Evolutionary conservation across 495 filamentous ascomycete genomes (phyloP), one percentile per base, ranked within the genome.

Genomic region (Oidiodendron maius): DNA sequence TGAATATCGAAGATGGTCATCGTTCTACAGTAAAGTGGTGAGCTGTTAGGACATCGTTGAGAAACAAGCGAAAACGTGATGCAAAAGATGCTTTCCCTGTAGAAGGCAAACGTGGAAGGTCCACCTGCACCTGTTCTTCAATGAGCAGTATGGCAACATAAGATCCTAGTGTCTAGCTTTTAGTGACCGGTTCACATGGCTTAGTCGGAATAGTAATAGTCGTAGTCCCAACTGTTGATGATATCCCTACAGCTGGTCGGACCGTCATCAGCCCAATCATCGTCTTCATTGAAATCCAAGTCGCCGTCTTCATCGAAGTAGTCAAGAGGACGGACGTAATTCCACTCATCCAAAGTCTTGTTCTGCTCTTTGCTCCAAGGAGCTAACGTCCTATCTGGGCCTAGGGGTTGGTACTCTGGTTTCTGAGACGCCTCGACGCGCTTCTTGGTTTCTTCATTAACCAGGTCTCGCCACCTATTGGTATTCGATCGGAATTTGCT

Each of bases 401-500:
- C 38, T 9, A 10, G 38, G 38, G 38, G 38, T 17, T 40, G 38
- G 38, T 28, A 58, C 3, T 20, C 23, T 18, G 38, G 13, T 23
- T 17, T 17, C 48, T 51, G 53, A 5, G 55, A 56, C 37, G 20
- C n/a, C 22, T 37, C 45, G 9, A 68, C 47, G 24, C 62, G 53
- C 45, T 59, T 46, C 32, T 39, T 30, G 4, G 57, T 59, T 30
- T 51, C 63, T n/a, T 39, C 20, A 30, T 49, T 21, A 24, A 68
- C 56, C 48, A 39, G 58, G 10, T 22, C 36, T 43, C 40, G 44
- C 62, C 64, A 65, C 13, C 17, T 9, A 4, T 35, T 21, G 8
- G 23, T 40, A 44, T 66, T 46, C n/a, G n/a, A n/a, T n/a, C 28
- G 50, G 67, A 71, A n/a, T 43, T 18, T 5, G 11, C 40, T 38